Evolutionary conservation across 345 rosid species (phyloP).

Genomic region (Diplotaxis tenuifolia): DNA sequence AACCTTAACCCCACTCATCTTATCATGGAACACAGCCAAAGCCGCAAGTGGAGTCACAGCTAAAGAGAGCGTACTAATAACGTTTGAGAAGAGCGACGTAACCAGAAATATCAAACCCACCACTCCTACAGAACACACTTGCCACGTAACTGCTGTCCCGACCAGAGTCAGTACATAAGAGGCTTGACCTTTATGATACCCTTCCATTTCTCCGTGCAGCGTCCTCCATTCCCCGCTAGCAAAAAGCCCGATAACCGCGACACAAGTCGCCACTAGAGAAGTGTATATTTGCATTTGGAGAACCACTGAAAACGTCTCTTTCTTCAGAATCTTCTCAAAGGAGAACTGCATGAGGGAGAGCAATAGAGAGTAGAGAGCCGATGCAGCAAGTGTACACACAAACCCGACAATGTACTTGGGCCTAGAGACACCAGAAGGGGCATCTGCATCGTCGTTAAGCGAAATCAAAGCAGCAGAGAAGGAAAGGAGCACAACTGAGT

Average conservation of each 20-base stretch:
- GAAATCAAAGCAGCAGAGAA: conserved; percentile 75
- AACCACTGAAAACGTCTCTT: conserved; percentile 40
- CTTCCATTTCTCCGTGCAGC: conserved; percentile 42
- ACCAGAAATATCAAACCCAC: conserved; percentile 44
- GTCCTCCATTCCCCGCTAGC: conserved; percentile 45
- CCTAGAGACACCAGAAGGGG: conserved; percentile 47
- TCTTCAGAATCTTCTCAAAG: conserved; percentile 58
- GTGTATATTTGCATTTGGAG: conserved; percentile 53
- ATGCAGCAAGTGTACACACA: conserved; percentile 64
- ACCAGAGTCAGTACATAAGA: conserved; percentile 40
- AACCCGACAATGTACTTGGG: conserved; percentile 52
- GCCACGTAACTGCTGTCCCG: conserved; percentile 45
- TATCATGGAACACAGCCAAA: conserved; percentile 35
- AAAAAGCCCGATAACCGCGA: conserved; percentile 38
- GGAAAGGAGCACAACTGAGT: conserved; percentile 69
- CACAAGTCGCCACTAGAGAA: conserved; percentile 42
- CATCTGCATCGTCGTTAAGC: conserved; percentile 57
- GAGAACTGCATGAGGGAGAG: conserved; percentile 80
- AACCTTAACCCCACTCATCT: conserved; percentile 41
- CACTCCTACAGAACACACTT: conserved; percentile 42
- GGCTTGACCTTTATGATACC: conserved; percentile 35
- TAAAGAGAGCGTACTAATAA: conserved; percentile 37
- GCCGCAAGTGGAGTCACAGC: conserved; percentile 40
- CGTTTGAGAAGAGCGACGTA: conserved; percentile 47
- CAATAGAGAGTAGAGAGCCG: conserved; percentile 72